Conservation (phyloP, 1,284 basidiomycete species). For the Erythrobasidium hasegawianum region DNA sequence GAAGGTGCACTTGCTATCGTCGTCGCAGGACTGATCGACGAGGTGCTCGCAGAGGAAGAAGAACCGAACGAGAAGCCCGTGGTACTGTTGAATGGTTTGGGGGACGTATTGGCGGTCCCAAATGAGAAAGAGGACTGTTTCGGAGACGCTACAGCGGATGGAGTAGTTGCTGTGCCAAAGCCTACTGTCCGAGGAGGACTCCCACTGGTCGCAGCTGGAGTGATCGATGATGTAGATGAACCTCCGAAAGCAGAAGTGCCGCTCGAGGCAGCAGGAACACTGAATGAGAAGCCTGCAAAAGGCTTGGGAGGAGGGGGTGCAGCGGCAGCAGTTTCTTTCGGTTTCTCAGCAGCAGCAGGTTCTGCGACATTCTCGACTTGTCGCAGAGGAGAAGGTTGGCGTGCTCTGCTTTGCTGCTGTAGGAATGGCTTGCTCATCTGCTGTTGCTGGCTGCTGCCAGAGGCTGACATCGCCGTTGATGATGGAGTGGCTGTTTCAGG, state of each 20-base stretch:
- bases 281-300: slow-evolving; percentile 25
- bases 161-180: neutral
- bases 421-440: slow-evolving; percentile 13
- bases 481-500: neutral
- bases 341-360: slow-evolving; percentile 7
- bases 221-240: neutral
- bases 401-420: slow-evolving; percentile 21
- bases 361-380: slow-evolving; percentile 28
- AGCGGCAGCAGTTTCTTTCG: neutral
- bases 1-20: slow-evolving; percentile 3
- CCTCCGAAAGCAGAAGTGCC: neutral
- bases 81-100: slow-evolving; percentile 9
- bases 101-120: slow-evolving; percentile 16
- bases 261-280: slow-evolving; percentile 10
- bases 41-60: neutral
- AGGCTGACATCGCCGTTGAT: neutral
- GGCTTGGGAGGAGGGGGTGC: slow-evolving; percentile 7
- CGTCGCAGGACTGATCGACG: neutral
- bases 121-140: slow-evolving; percentile 13
- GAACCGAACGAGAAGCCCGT: slow-evolving; percentile 31
- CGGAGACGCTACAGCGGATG: neutral
- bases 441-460: too few species aligned
- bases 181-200: slow-evolving; percentile 13
- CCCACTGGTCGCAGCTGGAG: neutral
- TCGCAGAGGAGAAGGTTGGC: slow-evolving; percentile 29